phyloP scores from a whole-genome alignment of 352 stramenopile species.

The Elongisporangium undulatum region DNA sequence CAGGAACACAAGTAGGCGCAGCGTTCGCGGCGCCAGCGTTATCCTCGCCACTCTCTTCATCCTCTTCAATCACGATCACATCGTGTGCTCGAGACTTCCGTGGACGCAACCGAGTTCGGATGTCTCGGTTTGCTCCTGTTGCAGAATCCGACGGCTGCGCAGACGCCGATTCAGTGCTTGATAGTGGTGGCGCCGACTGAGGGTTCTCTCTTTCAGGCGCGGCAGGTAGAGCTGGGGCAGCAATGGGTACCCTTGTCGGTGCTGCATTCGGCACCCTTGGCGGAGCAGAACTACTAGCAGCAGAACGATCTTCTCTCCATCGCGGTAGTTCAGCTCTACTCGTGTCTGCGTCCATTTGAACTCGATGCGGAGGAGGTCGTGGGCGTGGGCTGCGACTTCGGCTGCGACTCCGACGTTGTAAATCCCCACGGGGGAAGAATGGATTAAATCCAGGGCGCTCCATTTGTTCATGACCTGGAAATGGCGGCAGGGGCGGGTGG shows the following conservation, averaged over 20 bases:
- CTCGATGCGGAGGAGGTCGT: constrained; percentile 2
- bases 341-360: no score
- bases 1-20: constrained; percentile 34
- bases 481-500: constrained; percentile 1
- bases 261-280: no score
- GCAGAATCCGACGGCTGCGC: no score
- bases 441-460: neutral
- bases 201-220: no score
- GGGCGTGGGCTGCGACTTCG: constrained; percentile 25
- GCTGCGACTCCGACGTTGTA: constrained; percentile 7
- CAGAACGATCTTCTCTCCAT: no score
- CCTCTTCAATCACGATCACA: constrained; percentile 71
- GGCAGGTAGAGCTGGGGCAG: no score
- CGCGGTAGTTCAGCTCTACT: no score
- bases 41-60: constrained; percentile 26
- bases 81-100: constrained; percentile 12
- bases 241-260: no score
- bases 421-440: constrained; percentile 12
- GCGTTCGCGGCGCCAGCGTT: constrained; percentile 12
- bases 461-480: neutral
- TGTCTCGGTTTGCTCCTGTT: neutral
- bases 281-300: no score
- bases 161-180: no score
- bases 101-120: neutral
- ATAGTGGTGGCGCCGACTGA: no score